Percentiles rank a stretch among this genome's conserved stretches.
These are phyloP conservation scores for Licmophora abbreviata DNA, from an alignment of 108 stramenopile species.

Conservation along the genomic window DNA sequence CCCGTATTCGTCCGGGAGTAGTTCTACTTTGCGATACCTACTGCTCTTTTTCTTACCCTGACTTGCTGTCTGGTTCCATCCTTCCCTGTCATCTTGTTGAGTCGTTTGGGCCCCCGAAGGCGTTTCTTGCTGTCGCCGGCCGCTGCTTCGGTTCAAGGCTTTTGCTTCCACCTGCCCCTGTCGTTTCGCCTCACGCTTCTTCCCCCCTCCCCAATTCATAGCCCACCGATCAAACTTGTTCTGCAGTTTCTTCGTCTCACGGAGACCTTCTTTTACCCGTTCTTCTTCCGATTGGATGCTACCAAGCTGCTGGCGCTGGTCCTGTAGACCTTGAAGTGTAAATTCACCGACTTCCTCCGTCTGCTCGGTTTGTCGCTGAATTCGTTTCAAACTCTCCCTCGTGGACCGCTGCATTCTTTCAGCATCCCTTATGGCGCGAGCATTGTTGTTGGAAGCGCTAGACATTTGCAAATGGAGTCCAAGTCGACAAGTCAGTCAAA, in stretches of 20 bases:
- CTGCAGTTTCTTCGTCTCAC: slow-evolving; percentile 1
- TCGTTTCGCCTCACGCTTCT: not conserved
- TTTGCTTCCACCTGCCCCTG: not conserved
- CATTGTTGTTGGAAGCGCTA: too few species aligned
- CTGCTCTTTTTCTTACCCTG: not conserved
- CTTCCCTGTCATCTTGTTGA: not conserved
- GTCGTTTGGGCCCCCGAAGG: not conserved
- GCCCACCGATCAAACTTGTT: slow-evolving; percentile 7
- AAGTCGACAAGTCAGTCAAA: too few species aligned
- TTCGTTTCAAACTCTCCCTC: not conserved
- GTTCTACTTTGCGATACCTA: not conserved
- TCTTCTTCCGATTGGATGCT: not conserved
- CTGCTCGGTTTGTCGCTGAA: slow-evolving; percentile 1
- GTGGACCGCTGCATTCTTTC: not conserved
- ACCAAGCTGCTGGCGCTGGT: not conserved
- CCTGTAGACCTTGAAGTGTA: not conserved
- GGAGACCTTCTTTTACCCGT: not conserved
- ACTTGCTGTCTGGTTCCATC: not conserved
- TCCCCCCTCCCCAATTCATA: not conserved
- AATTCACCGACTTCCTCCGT: slow-evolving; percentile 4
- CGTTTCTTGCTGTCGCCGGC: not conserved
- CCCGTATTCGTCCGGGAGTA: not conserved
- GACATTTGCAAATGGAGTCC: too few species aligned
- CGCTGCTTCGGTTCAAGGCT: not conserved
- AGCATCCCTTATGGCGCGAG: not conserved